These are phyloP conservation scores for Emergomyces orientalis DNA, from an alignment of 2,329 filamentous ascomycete genomes.

Conservation along the genomic window DNA sequence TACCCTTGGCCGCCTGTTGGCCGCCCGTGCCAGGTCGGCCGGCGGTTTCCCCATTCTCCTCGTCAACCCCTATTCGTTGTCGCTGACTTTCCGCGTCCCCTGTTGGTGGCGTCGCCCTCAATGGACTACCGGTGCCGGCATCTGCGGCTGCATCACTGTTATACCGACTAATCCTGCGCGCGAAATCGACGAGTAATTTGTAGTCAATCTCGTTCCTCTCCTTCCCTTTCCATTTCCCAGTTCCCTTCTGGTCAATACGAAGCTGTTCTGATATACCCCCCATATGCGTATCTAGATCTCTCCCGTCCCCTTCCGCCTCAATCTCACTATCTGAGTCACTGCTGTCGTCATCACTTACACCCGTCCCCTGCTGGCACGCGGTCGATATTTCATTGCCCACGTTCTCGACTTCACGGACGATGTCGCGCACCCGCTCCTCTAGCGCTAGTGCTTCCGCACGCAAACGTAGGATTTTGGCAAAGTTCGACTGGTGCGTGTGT, in stretches of 20 bases:
- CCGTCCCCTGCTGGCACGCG: conserved; percentile 18
- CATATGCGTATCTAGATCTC: conserved; percentile 13
- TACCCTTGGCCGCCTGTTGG: conserved; percentile 8
- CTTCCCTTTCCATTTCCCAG: conserved; percentile 14
- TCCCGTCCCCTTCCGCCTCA: conserved; percentile 15
- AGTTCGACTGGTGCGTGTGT: conserved; percentile 37
- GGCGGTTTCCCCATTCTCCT: conserved; percentile 9
- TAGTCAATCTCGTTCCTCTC: conserved; percentile 36
- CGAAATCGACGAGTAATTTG: conserved; percentile 36
- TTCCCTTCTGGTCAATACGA: background rate
- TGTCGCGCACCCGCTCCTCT: conserved; percentile 34
- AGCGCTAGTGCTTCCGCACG: conserved; percentile 33
- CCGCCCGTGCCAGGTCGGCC: background rate
- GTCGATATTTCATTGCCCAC: conserved; percentile 34
- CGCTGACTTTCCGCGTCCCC: background rate
- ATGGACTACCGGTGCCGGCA: conserved; percentile 26
- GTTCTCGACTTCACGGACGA: conserved; percentile 32
- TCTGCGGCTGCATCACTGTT: conserved; percentile 38
- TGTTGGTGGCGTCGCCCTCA: conserved; percentile 9
- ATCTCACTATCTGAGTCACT: conserved; percentile 12
- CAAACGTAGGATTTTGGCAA: conserved; percentile 33
- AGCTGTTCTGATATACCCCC: conserved; percentile 8
- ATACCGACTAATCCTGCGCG: conserved; percentile 40
- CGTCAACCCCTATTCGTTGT: background rate
- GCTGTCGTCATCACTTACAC: conserved; percentile 16